phyloP scores from a whole-genome alignment of 176 grass and related monocot species.

The Dendrocalamus sinicus region DNA sequence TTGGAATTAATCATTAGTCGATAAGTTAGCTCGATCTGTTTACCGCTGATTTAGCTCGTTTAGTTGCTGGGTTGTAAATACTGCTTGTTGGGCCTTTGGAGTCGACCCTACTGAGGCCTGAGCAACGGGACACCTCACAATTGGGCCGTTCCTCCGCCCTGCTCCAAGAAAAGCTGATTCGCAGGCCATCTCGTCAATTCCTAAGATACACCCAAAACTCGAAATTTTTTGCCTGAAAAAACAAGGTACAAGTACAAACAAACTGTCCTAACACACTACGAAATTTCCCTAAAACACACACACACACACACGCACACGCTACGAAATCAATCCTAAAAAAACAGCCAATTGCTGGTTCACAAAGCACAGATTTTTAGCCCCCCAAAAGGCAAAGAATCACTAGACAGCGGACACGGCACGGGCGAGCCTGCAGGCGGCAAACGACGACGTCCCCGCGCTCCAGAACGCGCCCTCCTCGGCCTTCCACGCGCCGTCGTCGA shows the following conservation, averaged over 20 bases:
- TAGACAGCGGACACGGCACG: background rate
- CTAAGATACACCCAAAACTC: background rate
- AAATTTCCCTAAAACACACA: background rate
- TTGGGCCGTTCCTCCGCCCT: background rate
- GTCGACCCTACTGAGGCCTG: background rate
- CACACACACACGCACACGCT: too few species aligned
- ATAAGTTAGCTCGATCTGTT: background rate
- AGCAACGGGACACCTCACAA: background rate
- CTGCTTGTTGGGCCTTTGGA: background rate
- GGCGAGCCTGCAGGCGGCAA: constrained; percentile 32
- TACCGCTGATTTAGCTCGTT: background rate
- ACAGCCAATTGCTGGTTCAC: background rate
- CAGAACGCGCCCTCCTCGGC: constrained; percentile 57
- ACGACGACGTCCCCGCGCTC: constrained; percentile 38
- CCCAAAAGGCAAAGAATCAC: background rate
- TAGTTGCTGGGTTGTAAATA: background rate
- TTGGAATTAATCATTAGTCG: background rate
- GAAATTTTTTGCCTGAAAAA: background rate
- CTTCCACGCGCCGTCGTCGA: constrained; percentile 72
- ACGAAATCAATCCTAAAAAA: background rate
- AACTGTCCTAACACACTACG: background rate
- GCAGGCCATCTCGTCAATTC: background rate
- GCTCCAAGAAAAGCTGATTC: background rate
- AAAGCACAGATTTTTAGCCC: background rate
- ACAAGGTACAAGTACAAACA: background rate